phyloP scores from a whole-genome alignment of 2,329 filamentous ascomycete genomes.

The Arthroderma uncinatum region DNA sequence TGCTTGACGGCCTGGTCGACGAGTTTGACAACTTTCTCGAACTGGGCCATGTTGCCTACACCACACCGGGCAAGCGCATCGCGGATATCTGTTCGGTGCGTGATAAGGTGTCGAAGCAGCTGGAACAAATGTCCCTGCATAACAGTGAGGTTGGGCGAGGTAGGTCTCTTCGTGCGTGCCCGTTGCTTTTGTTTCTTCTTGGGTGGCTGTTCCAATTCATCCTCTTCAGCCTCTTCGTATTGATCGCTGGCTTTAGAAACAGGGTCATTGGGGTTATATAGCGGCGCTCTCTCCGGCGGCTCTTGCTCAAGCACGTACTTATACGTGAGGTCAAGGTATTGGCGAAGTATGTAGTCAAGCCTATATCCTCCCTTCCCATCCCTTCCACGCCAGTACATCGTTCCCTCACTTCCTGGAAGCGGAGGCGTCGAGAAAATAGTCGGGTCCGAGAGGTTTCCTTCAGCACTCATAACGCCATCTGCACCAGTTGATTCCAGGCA shows the following conservation, averaged over 20 bases:
- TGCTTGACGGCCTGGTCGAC: constrained; percentile 65
- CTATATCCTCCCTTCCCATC: constrained; percentile 76
- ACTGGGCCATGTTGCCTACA: constrained; percentile 60
- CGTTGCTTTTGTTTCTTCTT: constrained; percentile 39
- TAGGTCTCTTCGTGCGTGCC: constrained; percentile 34
- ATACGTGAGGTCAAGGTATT: constrained; percentile 86
- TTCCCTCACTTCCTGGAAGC: constrained; percentile 50
- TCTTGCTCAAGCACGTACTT: constrained; percentile 58
- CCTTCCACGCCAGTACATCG: constrained; percentile 66
- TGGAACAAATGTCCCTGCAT: constrained; percentile 94
- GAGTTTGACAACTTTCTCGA: constrained; percentile 63
- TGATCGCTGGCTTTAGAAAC: constrained; percentile 20
- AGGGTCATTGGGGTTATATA: constrained; percentile 56
- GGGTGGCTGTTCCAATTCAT: constrained; percentile 21
- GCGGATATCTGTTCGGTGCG: constrained; percentile 68
- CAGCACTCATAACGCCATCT: constrained; percentile 90
- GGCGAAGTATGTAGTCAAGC: constrained; percentile 73
- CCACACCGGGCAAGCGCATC: constrained; percentile 64
- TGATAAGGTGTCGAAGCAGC: constrained; percentile 70
- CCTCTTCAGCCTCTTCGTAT: constrained; percentile 16
- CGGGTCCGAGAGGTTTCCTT: constrained; percentile 88
- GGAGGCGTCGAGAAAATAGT: constrained; percentile 68
- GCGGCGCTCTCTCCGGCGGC: constrained; percentile 52
- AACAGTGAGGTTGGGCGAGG: constrained; percentile 56
- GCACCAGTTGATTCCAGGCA: constrained; percentile 77